Conservation (phyloP, 225 moss, liverwort and hornwort species). For the Marchantia paleacea region DNA sequence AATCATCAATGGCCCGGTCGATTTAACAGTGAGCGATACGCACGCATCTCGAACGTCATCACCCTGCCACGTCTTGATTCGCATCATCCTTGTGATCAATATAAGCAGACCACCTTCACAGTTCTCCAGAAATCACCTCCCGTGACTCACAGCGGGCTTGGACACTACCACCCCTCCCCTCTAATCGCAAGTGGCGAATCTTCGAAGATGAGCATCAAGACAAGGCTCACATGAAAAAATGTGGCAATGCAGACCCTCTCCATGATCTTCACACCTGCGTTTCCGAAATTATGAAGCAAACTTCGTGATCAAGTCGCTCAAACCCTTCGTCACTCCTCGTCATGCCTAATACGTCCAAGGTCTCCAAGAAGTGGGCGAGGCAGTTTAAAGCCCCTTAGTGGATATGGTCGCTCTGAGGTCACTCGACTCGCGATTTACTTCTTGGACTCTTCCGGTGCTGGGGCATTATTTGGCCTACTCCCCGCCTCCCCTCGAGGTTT, state of each 20-base stretch:
- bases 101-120: not conserved
- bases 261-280: not conserved
- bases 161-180: not conserved
- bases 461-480: too few species aligned
- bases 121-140: not conserved
- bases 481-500: too few species aligned
- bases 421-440: too few species aligned
- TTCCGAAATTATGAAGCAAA: not conserved
- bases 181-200: not conserved
- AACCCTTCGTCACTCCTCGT: not conserved
- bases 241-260: not conserved
- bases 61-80: not conserved
- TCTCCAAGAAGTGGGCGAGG: not conserved
- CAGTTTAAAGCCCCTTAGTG: not conserved
- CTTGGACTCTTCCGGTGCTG: too few species aligned
- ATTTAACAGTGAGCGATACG: too few species aligned
- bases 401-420: too few species aligned
- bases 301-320: not conserved
- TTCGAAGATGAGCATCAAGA: not conserved
- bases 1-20: too few species aligned
- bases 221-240: not conserved
- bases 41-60: not conserved
- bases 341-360: not conserved
- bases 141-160: not conserved
- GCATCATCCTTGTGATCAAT: not conserved